A percentile compares a stretch with the other conserved stretches of the same genome.
These are phyloP conservation scores for Purpureocillium takamizusanense DNA, from an alignment of 2,329 filamentous ascomycete species.

Conservation along the genomic window DNA sequence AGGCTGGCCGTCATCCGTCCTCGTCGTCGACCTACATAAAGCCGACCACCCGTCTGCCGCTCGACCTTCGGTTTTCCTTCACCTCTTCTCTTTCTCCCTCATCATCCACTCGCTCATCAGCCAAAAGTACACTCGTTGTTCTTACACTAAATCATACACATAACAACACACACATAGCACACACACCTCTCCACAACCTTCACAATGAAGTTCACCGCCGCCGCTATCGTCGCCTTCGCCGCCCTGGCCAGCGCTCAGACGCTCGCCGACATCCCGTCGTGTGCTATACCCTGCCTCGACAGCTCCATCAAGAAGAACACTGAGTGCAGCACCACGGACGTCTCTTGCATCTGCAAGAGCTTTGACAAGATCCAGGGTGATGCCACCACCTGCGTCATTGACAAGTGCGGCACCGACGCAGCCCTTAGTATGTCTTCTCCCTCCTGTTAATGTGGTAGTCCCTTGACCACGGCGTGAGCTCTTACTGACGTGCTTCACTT, in stretches of 20 bases:
- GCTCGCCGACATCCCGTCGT: slow-evolving; percentile 24
- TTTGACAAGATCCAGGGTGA: slow-evolving; percentile 19
- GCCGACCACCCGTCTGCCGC: slow-evolving; percentile 10
- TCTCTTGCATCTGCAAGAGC: slow-evolving; percentile 24
- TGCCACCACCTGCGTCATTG: slow-evolving; percentile 26
- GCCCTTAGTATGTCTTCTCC: not conserved
- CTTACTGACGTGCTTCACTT: slow-evolving; percentile 8
- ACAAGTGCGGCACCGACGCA: slow-evolving; percentile 13
- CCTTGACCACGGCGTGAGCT: not conserved
- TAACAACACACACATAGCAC: slow-evolving; percentile 5
- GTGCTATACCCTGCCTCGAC: slow-evolving; percentile 27
- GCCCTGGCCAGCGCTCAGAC: slow-evolving; percentile 24
- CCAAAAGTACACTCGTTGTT: slow-evolving; percentile 23
- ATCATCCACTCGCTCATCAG: slow-evolving; percentile 22
- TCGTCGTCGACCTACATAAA: slow-evolving; percentile 18
- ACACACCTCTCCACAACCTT: slow-evolving; percentile 4
- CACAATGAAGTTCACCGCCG: slow-evolving; percentile 29
- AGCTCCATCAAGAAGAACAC: slow-evolving; percentile 19
- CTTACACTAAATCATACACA: no score
- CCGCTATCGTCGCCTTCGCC: slow-evolving; percentile 23
- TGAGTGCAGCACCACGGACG: slow-evolving; percentile 22
- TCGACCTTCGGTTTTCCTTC: slow-evolving; percentile 3
- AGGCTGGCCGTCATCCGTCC: no score
- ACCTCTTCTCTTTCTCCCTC: slow-evolving; percentile 8
- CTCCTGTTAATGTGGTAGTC: no score